Evolutionary conservation across 164 flowering plant species (phyloP), one percentile per base, ranked within the genome.

Genomic region (Vitis rotundifolia): DNA sequence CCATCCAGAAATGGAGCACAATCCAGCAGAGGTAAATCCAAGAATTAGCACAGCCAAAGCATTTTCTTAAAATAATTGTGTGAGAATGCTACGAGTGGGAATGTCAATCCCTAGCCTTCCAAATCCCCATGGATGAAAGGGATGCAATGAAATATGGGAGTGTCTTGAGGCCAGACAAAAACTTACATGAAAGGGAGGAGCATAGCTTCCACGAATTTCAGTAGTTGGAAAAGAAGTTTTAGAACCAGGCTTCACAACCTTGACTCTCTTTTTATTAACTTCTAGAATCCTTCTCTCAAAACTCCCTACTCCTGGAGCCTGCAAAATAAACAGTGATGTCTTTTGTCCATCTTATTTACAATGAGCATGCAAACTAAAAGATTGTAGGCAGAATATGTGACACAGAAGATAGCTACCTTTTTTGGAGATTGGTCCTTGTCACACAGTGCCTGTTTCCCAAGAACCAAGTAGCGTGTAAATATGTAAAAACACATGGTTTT

Each of bases 131-230:
- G 44, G 44, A 37, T 37, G 7, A 37, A 37, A 37, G 6, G 29
- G 37, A 16, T 22, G 4, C 16, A 28, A 29, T 53, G 10, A 28
- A 37, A 13, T 3, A n/a, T n/a, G 28, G 14, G 70, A 19, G 6
- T 3, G 19, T 8, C 50, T 28, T 37, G 22, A 31, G 5, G 59
- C 9, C 62, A 64, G 52, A 71, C 29, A 66, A 6, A 68, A 59
- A 77, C 94, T 77, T 82, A 96, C 99, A 81, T 96, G 99, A 70
- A 96, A 96, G 0, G 99, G 99, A 68, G 99, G 98, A 63, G 94
- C 80, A 75, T 91, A 96, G 68, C 71, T 88, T 79, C 99, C 99
- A 63, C 98, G 97, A 70, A 96, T 83, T 79, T 96, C 99, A 49
- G 99, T 92, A 1, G 92, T 81, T 11, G 98, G 94, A 72, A 96